These are phyloP conservation scores for Acanthamoeba sp. DNA, from an alignment of 208 protist genomes.

Conservation along the genomic window DNA sequence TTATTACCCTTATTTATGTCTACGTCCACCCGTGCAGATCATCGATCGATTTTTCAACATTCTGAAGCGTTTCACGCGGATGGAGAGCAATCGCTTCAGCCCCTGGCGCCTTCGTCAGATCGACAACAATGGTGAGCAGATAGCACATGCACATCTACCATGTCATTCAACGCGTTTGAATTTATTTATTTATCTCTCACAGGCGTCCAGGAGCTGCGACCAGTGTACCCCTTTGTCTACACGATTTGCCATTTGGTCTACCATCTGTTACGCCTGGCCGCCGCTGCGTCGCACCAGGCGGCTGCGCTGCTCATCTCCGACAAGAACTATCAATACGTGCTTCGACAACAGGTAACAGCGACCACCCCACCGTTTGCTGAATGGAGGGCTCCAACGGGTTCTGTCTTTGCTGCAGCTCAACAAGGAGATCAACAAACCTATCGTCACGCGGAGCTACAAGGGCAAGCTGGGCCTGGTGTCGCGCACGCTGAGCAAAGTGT, in stretches of 20 bases:
- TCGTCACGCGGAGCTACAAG: neutral
- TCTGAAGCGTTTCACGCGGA: slow-evolving; percentile 29
- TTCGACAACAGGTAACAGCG: slow-evolving; percentile 26
- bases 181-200: neutral
- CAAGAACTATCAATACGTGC: slow-evolving; percentile 29
- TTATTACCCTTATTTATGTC: neutral
- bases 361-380: neutral
- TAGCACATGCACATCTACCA: neutral
- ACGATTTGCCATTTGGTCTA: neutral
- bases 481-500: neutral
- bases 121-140: neutral
- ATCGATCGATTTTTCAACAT: slow-evolving; percentile 70
- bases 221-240: slow-evolving; percentile 35
- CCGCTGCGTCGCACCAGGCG: slow-evolving; percentile 14
- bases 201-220: slow-evolving; percentile 18
- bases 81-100: slow-evolving; percentile 59
- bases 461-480: slow-evolving; percentile 29
- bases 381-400: neutral
- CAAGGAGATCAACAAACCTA: slow-evolving; percentile 63
- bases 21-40: neutral
- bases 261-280: slow-evolving; percentile 16
- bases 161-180: neutral
- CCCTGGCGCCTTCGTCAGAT: slow-evolving; percentile 46
- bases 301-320: slow-evolving; percentile 8
- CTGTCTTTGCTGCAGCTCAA: slow-evolving; percentile 13